Evolutionary conservation across 371 early-diverging fungal genomes (phyloP).

Genomic region (Synchytrium microbalum): DNA sequence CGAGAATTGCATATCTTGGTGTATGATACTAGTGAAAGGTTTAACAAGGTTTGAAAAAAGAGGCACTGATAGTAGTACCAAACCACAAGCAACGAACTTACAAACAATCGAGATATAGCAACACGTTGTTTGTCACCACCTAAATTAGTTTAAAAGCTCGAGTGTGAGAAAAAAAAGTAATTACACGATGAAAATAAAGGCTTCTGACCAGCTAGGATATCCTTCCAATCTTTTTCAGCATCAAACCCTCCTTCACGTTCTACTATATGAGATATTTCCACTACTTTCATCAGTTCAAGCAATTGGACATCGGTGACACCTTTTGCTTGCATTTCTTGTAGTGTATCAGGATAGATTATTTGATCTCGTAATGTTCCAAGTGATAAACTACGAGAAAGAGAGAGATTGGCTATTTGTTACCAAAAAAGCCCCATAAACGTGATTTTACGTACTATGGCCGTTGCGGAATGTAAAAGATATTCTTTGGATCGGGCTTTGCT

Average conservation of each 20-base stretch:
- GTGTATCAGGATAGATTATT: slow-evolving; percentile 84
- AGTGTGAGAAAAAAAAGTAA: too few species aligned
- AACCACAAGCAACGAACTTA: neutral
- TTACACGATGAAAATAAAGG: too few species aligned
- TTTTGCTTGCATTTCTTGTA: slow-evolving; percentile 59
- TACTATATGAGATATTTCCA: slow-evolving; percentile 66
- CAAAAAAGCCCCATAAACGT: neutral
- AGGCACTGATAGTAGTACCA: neutral
- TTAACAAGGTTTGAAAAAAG: slow-evolving; percentile 60
- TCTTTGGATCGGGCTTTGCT: slow-evolving; percentile 62
- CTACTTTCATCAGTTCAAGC: slow-evolving; percentile 56
- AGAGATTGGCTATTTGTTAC: neutral
- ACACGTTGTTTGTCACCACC: slow-evolving; percentile 90
- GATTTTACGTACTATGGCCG: slow-evolving; percentile 69
- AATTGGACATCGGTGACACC: slow-evolving; percentile 75
- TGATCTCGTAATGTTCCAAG: slow-evolving; percentile 89
- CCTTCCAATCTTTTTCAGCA: slow-evolving; percentile 82
- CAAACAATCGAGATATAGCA: slow-evolving; percentile 35
- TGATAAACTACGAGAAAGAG: slow-evolving; percentile 39
- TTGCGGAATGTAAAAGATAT: slow-evolving; percentile 88
- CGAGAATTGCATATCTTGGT: slow-evolving; percentile 59
- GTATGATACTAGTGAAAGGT: slow-evolving; percentile 84
- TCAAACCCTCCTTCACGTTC: slow-evolving; percentile 85
- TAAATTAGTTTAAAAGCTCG: too few species aligned
- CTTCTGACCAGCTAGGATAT: slow-evolving; percentile 78